Percentiles rank a stretch among this genome's conserved stretches.
These are phyloP conservation scores for Colletotrichum graminicola DNA, from an alignment of 2,329 filamentous ascomycete species.

Conservation along the genomic window DNA sequence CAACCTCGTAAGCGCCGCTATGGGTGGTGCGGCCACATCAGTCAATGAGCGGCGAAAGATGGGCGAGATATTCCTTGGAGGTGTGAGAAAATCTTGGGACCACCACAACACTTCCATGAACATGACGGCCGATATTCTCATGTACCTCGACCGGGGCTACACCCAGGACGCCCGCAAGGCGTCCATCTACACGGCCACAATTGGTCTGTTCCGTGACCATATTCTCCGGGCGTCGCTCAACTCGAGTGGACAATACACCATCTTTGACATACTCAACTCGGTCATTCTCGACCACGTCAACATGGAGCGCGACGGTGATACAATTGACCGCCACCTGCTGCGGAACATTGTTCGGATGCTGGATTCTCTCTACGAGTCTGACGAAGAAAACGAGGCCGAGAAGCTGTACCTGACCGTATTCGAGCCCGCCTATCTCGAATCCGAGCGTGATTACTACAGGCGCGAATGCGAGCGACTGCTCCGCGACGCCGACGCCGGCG, in stretches of 20 bases:
- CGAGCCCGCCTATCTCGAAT: slow-evolving; percentile 80
- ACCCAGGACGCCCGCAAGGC: slow-evolving; percentile 77
- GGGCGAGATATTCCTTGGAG: slow-evolving; percentile 85
- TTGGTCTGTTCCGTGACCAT: slow-evolving; percentile 89
- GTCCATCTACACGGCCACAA: slow-evolving; percentile 85
- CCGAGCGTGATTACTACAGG: slow-evolving; percentile 80
- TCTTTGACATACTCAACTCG: slow-evolving; percentile 81
- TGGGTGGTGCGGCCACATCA: slow-evolving; percentile 74
- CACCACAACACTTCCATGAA: slow-evolving; percentile 94
- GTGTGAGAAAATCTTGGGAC: slow-evolving; percentile 83
- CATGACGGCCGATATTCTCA: slow-evolving; percentile 95
- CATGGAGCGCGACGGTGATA: slow-evolving; percentile 91
- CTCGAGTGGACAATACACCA: slow-evolving; percentile 59
- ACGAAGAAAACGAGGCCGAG: slow-evolving; percentile 80
- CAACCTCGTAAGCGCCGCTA: slow-evolving; percentile 66
- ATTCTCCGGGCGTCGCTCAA: slow-evolving; percentile 75
- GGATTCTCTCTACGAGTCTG: slow-evolving; percentile 85
- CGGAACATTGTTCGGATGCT: slow-evolving; percentile 91
- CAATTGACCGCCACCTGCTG: slow-evolving; percentile 85
- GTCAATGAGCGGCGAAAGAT: slow-evolving; percentile 82
- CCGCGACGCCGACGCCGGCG: slow-evolving; percentile 81
- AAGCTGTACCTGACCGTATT: slow-evolving; percentile 89
- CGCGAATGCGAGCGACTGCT: slow-evolving; percentile 81
- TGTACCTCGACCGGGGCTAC: slow-evolving; percentile 95
- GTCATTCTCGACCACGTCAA: slow-evolving; percentile 91